A percentile compares a stretch with the other conserved stretches of the same genome.
These are phyloP conservation scores for Lactarius deliciosus DNA, from an alignment of 768 basidiomycete genomes.

Conservation along the genomic window DNA sequence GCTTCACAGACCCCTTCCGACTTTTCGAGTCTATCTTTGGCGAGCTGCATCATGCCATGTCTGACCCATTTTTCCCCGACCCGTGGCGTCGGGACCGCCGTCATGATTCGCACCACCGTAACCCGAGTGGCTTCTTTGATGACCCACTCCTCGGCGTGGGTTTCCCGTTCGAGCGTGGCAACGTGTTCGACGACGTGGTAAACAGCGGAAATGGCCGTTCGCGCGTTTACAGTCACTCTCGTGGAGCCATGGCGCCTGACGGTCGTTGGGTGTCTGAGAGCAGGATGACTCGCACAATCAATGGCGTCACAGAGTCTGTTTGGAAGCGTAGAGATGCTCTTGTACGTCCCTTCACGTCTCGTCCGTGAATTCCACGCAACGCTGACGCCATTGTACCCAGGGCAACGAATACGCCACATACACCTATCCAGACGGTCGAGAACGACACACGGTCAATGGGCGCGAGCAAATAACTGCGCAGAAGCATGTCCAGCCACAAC, in stretches of 20 bases:
- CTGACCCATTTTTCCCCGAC: constrained; percentile 40
- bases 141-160: constrained; percentile 17
- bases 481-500: constrained; percentile 11
- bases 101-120: constrained; percentile 3
- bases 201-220: constrained; percentile 13
- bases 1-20: constrained; percentile 72
- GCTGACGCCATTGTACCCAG: constrained; percentile 40
- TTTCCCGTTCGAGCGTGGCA: constrained; percentile 18
- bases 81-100: constrained; percentile 21
- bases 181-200: constrained; percentile 27
- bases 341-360: constrained; percentile 41
- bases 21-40: constrained; percentile 74
- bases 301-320: constrained; percentile 64
- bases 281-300: constrained; percentile 54
- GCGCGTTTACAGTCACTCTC: constrained; percentile 35
- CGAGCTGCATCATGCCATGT: constrained; percentile 24
- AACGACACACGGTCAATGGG: constrained; percentile 68
- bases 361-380: constrained; percentile 9
- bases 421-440: constrained; percentile 63
- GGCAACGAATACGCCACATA: constrained; percentile 74
- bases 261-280: constrained; percentile 54
- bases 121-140: constrained; percentile 16
- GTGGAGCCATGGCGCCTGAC: constrained; percentile 35
- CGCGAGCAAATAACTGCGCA: constrained; percentile 40
- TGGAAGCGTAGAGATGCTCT: constrained; percentile 56